phyloP scores from a whole-genome alignment of 768 basidiomycete species.

The Trametopsis cervina region DNA sequence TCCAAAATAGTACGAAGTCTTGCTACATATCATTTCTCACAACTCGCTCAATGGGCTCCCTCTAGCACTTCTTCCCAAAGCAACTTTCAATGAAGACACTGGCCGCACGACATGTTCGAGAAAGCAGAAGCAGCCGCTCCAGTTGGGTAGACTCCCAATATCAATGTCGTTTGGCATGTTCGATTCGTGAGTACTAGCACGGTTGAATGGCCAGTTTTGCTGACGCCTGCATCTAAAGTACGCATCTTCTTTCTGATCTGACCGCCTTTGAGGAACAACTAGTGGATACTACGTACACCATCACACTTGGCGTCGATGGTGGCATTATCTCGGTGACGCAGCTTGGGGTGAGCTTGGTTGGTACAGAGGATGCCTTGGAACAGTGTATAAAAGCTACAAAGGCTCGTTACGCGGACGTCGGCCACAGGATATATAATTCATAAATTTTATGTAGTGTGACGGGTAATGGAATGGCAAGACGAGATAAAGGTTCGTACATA shows the following conservation, averaged over 20 bases:
- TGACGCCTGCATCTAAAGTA: conserved; percentile 29
- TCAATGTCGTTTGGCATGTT: conserved; percentile 76
- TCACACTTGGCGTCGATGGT: conserved; percentile 48
- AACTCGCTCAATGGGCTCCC: neutral
- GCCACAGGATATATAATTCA: conserved; percentile 1
- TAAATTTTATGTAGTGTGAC: neutral
- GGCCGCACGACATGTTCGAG: conserved; percentile 58
- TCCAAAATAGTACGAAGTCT: conserved; percentile 66
- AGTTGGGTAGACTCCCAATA: conserved; percentile 38
- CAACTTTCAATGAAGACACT: conserved; percentile 63
- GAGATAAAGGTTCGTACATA: too few relatives aligned
- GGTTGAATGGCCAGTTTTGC: neutral
- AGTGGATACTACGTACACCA: conserved; percentile 61
- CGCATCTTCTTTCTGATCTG: conserved; percentile 71
- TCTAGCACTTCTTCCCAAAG: conserved; percentile 64
- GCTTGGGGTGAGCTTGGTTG: conserved; percentile 37
- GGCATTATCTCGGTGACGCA: conserved; percentile 48
- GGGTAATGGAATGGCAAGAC: too few relatives aligned
- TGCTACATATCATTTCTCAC: neutral
- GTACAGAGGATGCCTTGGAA: conserved; percentile 27
- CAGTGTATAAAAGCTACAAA: conserved; percentile 36
- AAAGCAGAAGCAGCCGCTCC: conserved; percentile 36
- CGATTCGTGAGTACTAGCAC: conserved; percentile 48
- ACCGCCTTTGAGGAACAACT: conserved; percentile 89
- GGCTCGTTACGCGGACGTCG: conserved; percentile 9